These are phyloP conservation scores for Melampsora occidentalis DNA, from an alignment of 1,284 basidiomycete species.

Conservation along the genomic window DNA sequence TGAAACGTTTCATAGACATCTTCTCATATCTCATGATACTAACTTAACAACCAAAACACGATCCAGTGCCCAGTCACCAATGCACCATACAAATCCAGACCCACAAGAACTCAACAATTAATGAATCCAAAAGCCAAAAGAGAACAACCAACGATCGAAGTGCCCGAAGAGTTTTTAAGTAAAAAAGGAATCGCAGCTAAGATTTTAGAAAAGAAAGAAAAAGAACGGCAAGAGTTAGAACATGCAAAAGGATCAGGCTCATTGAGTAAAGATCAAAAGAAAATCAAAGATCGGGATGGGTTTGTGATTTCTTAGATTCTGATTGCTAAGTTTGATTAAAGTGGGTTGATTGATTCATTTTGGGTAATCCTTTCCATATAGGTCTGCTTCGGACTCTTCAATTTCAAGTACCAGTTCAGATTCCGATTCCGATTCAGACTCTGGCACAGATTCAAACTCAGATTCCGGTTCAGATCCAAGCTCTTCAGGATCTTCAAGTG, in stretches of 20 bases:
- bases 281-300: neutral
- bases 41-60: neutral
- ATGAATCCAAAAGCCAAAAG: constrained; percentile 25
- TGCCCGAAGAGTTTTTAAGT: constrained; percentile 27
- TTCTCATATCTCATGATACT: neutral
- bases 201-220: constrained; percentile 33
- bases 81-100: constrained; percentile 36
- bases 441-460: constrained; percentile 20
- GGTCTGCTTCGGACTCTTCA: constrained; percentile 15
- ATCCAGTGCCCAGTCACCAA: constrained; percentile 18
- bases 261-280: neutral
- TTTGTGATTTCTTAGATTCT: neutral
- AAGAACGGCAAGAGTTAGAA: constrained; percentile 6
- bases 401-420: constrained; percentile 12
- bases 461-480: neutral
- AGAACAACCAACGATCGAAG: constrained; percentile 24
- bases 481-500: neutral
- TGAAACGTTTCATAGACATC: neutral
- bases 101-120: constrained; percentile 33
- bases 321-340: neutral
- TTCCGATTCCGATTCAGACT: constrained; percentile 13
- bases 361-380: neutral
- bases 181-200: constrained; percentile 41
- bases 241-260: neutral
- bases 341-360: neutral